These are phyloP conservation scores for Herpetomonas samuelpessoai DNA, from an alignment of 208 protist genomes.

Conservation along the genomic window DNA sequence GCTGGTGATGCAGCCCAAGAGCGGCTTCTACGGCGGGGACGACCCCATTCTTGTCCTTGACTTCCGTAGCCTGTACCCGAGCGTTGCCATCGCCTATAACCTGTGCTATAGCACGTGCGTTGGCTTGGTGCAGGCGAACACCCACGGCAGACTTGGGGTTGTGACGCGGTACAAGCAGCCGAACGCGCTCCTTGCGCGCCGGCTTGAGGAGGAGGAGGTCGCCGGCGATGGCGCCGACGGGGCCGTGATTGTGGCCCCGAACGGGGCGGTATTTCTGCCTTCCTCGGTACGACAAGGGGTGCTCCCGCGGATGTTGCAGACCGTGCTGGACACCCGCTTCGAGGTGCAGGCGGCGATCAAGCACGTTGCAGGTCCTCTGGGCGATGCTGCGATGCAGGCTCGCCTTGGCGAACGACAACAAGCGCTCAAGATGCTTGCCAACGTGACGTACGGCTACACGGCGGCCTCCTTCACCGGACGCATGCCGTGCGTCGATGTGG, in stretches of 20 bases:
- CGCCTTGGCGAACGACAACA: conserved; percentile 97
- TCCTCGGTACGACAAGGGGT: conserved; percentile 53
- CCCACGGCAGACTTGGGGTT: conserved; percentile 63
- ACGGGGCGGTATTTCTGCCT: conserved; percentile 73
- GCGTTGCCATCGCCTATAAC: conserved; percentile 99
- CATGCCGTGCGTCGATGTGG: conserved; percentile 98
- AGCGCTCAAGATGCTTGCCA: conserved; percentile 98
- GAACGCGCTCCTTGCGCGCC: conserved; percentile 47
- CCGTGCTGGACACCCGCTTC: conserved; percentile 79
- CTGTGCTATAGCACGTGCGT: conserved; percentile 97
- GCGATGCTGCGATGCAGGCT: conserved; percentile 45
- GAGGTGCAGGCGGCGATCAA: conserved; percentile 72
- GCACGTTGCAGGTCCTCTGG: conserved; percentile 49
- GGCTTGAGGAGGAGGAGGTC: conserved; percentile 77
- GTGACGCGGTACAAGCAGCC: conserved; percentile 41
- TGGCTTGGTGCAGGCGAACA: conserved; percentile 46
- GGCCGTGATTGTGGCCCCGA: conserved; percentile 63
- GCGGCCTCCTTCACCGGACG: conserved; percentile 97
- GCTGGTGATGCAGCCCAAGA: conserved; percentile 74
- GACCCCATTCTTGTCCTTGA: conserved; percentile 98
- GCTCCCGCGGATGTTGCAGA: conserved; percentile 71
- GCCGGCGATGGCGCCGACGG: conserved; percentile 12
- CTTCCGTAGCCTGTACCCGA: conserved; percentile 99
- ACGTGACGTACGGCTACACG: conserved; percentile 99
- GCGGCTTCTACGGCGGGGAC: conserved; percentile 52